Base-by-base conservation (phyloP, 768 basidiomycete genomes). In the Tremella yokohamensis region DNA sequence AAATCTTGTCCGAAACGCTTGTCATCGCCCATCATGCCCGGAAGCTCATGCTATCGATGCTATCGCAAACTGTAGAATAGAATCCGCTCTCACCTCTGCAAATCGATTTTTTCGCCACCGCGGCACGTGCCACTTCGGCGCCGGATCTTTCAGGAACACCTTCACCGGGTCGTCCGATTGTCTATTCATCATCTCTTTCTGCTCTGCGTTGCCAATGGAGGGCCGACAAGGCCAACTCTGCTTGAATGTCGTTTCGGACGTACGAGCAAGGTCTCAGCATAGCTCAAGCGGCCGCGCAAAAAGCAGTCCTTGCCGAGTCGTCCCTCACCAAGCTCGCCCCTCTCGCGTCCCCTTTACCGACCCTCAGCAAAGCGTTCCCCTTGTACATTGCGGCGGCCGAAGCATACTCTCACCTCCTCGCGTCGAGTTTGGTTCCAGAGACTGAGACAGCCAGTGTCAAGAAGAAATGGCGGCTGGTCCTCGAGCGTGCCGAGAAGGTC, bases 401-500 rank as follows among this genome's bases (percentile, higher is more conserved):
- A 42, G 37, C 63, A 8, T 73, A 73, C 50, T 73, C 72, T 0
- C 63, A 68, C 26, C 56, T 73, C 1, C 25, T 70, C 0, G 38
- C 69, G 0, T 67, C 66, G 0, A 54, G 40, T 16, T 52, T 65
- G 3, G 69, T 68, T 6, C 69, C 72, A 12, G 19, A 34, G 2
- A 7, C 25, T 20, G 66, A 71, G 13, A 48, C 49, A n/a, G 9
- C 52, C 2, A 49, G 20, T 4, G 57, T 74, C 34, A 62, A 59
- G 58, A 72, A 68, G 54, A 68, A 68, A 68, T 76, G 75, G 73
- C 62, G 71, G 19, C 48, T 72, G 20, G 72, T 74, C 13, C 55
- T 76, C 12, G 73, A 74, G 42, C 57, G 75, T 26, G 75, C 73
- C 8, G 73, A 76, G 51, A 69, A 73, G 60, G 61, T 76, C 58